Percentiles rank a stretch among this genome's conserved stretches.
These are phyloP conservation scores for Cupressus sempervirens DNA, from an alignment of 75 land plant species.

Conservation along the genomic window DNA sequence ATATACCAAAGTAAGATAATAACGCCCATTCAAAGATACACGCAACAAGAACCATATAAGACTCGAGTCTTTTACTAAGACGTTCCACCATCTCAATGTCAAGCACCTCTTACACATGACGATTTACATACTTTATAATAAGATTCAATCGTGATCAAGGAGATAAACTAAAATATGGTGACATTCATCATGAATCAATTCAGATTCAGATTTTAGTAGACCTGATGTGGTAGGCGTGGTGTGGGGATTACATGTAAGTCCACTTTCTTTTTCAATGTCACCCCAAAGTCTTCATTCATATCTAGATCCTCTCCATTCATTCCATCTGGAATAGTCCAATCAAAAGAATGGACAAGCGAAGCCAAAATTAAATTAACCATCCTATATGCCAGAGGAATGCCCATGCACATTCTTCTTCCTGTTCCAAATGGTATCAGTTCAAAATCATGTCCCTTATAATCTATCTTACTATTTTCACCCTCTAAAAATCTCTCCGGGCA, in stretches of 20 bases:
- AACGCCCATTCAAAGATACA: too few relatives aligned
- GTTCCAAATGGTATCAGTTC: background rate
- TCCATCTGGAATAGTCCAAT: background rate
- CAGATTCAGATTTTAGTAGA: background rate
- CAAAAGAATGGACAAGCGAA: background rate
- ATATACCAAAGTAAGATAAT: too few relatives aligned
- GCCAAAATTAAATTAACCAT: background rate
- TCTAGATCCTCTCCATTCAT: background rate
- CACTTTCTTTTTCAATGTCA: background rate
- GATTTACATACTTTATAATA: too few relatives aligned
- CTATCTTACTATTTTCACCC: background rate
- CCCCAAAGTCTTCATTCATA: background rate
- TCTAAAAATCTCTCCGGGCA: constrained; percentile 3
- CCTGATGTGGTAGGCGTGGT: background rate
- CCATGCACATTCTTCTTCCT: background rate
- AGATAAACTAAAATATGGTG: too few relatives aligned
- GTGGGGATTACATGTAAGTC: background rate
- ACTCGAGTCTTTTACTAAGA: too few relatives aligned
- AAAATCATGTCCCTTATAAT: background rate
- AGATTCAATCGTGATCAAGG: too few relatives aligned
- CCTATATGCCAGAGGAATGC: background rate
- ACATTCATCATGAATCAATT: too few relatives aligned
- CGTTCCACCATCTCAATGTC: too few relatives aligned
- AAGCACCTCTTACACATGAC: too few relatives aligned
- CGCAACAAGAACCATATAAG: too few relatives aligned